These are phyloP conservation scores for Verticillium nonalfalfae DNA, from an alignment of 2,329 filamentous ascomycete genomes.

Conservation along the genomic window DNA sequence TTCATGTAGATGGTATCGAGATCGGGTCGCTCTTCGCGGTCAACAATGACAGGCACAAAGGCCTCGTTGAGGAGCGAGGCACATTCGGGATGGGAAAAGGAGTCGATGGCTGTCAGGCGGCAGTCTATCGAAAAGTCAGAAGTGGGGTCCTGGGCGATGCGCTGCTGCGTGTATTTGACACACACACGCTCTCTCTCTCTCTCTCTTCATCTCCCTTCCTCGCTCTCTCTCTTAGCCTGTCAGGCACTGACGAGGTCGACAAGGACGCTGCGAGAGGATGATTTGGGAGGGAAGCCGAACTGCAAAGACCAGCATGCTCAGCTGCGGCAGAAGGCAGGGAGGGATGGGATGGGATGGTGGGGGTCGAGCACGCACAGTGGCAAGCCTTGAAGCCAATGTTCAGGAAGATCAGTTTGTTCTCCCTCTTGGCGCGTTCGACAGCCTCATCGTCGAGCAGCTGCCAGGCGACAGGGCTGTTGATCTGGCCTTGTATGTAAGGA, in stretches of 20 bases:
- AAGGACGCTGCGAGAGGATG: neutral
- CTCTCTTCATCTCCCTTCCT: too few relatives aligned
- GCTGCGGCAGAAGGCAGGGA: neutral
- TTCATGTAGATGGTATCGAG: constrained; percentile 98
- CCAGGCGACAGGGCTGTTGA: constrained; percentile 82
- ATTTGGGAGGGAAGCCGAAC: neutral
- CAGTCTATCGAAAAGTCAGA: constrained; percentile 50
- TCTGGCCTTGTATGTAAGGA: constrained; percentile 63
- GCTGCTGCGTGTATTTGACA: neutral
- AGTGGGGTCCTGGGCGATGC: neutral
- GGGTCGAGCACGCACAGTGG: constrained; percentile 61
- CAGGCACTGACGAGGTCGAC: neutral
- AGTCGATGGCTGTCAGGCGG: constrained; percentile 89
- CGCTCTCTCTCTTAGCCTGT: neutral
- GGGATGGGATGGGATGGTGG: too few relatives aligned
- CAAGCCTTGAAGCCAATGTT: constrained; percentile 95
- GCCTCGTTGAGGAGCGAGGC: constrained; percentile 76
- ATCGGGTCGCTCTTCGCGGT: constrained; percentile 89
- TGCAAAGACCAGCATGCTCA: neutral
- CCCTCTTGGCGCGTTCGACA: constrained; percentile 66
- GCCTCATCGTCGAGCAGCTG: constrained; percentile 79
- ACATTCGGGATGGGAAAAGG: constrained; percentile 77
- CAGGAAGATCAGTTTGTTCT: constrained; percentile 86
- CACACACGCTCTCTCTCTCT: too few relatives aligned
- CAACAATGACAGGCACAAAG: constrained; percentile 89